Base-by-base conservation (phyloP, 768 basidiomycete species). In the Xerocomellus dryophilus region DNA sequence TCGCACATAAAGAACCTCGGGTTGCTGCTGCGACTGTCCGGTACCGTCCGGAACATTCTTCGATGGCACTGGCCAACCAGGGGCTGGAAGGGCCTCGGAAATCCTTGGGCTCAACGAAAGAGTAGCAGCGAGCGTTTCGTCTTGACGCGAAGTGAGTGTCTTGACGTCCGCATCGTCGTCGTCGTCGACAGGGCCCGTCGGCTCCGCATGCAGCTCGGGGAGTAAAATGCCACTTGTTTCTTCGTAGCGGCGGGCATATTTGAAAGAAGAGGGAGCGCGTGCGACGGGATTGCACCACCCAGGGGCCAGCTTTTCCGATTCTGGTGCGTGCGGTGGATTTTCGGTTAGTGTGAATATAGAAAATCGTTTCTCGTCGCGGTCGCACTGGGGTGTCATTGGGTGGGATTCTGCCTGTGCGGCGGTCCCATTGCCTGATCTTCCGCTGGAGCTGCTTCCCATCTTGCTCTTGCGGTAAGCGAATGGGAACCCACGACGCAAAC, bases 41-140 rank as follows among this genome's bases (percentile, higher is more conserved):
- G 54, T 11, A 21, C 35, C 25, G 46, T 60, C 46, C 11, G 47
- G 62, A 12, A 51, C 53, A 10, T 47, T 47, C 18, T 54, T 48
- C 5, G 66, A 45, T 47, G 8, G 36, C 43, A 15, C 20, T 35
- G 38, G 46, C 9, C 21, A 25, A 39, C 35, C 54, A 47, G 45
- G 42, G 20, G 47, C 9, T 45, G 50, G 47, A 49, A 42, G 47
- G 18, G 60, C 69, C 60, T 74, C 70, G 15, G 71, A 71, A 6
- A 72, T 79, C 27, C 79, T 73, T 6, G 79, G 79, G 52, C 78
- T 78, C 52, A 81, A 61, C 43, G 66, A 73, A 39, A 78, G 68
- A 5, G 78, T 64, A 2, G 78, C 78, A 29, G 74, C 73, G 27
- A 75, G 74, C 18, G 76, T 40, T 53, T 68, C 70, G 49, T 59